phyloP scores from a whole-genome alignment of 1,139 yeast genomes.

The Lodderomyces beijingensis region DNA sequence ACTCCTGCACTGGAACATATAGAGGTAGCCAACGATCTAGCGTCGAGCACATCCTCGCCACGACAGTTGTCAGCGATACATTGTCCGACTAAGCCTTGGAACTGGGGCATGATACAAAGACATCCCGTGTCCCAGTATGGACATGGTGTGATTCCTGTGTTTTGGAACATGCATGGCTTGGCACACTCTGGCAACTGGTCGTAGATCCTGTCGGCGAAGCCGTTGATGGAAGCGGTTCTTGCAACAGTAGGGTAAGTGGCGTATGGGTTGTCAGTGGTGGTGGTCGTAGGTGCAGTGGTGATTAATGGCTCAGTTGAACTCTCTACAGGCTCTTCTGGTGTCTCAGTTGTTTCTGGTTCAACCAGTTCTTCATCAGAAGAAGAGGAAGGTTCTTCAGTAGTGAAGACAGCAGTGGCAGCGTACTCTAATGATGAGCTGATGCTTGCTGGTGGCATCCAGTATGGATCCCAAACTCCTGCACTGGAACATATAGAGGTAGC shows the following conservation, averaged over 20 bases:
- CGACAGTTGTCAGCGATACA: constrained; percentile 27
- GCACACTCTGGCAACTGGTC: constrained; percentile 23
- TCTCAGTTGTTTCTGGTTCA: background rate
- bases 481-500: constrained; percentile 38
- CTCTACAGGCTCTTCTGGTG: background rate
- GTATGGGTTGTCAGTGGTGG: constrained; percentile 1
- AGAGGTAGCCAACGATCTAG: constrained; percentile 38
- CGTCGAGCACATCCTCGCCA: constrained; percentile 33
- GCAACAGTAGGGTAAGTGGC: constrained; percentile 14
- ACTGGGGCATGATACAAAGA: constrained; percentile 31
- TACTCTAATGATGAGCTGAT: constrained; percentile 27
- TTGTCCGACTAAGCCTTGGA: constrained; percentile 23
- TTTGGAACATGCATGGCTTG: constrained; percentile 23
- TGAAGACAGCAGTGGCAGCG: constrained; percentile 21
- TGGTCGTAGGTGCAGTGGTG: background rate
- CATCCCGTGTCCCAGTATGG: constrained; percentile 40
- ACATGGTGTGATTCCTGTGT: constrained; percentile 30
- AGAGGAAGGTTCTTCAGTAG: constrained; percentile 3
- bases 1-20: constrained; percentile 42
- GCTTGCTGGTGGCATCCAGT: constrained; percentile 35
- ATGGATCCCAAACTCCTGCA: constrained; percentile 39
- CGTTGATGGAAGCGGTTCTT: constrained; percentile 31
- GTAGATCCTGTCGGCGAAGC: constrained; percentile 33
- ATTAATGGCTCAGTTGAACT: background rate
- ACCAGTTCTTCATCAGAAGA: background rate